Conservation (phyloP, 2,329 filamentous ascomycete species). For the Trichoderma simmonsii region DNA sequence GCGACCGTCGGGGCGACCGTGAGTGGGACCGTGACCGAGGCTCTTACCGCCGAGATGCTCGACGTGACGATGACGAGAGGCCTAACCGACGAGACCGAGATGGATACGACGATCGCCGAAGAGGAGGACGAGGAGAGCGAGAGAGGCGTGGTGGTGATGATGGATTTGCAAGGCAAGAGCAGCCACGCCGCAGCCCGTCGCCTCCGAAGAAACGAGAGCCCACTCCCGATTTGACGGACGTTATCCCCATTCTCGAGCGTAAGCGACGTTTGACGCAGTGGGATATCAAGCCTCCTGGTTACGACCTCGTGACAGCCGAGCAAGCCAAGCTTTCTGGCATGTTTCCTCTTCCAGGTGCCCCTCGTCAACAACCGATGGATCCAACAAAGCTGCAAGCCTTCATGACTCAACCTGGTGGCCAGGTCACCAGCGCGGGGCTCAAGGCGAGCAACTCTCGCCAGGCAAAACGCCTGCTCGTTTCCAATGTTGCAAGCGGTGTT, state of each 20-base stretch:
- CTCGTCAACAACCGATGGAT: constrained; percentile 92
- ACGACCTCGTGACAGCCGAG: constrained; percentile 96
- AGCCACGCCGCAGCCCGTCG: constrained; percentile 68
- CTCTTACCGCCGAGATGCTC: constrained; percentile 56
- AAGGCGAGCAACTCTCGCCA: constrained; percentile 93
- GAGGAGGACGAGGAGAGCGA: constrained; percentile 48
- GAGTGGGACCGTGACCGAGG: constrained; percentile 73
- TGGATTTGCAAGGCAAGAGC: constrained; percentile 42
- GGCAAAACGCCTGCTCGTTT: constrained; percentile 84
- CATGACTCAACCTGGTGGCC: constrained; percentile 80
- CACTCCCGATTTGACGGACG: constrained; percentile 87
- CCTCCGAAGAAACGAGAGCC: constrained; percentile 90
- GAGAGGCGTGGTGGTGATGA: constrained; percentile 42
- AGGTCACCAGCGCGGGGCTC: constrained; percentile 70
- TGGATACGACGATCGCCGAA: constrained; percentile 47
- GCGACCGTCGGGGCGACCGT: constrained; percentile 65
- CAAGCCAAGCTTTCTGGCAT: constrained; percentile 98
- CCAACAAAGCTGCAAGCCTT: constrained; percentile 91
- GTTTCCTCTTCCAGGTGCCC: constrained; percentile 96
- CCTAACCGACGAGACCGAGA: constrained; percentile 58
- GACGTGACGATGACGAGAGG: constrained; percentile 63
- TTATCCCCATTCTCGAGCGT: constrained; percentile 77
- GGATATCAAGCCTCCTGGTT: constrained; percentile 98
- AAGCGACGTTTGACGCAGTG: constrained; percentile 95
- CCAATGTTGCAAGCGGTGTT: constrained; percentile 72